A percentile compares a stretch with the other conserved stretches of the same genome.
phyloP scores from a whole-genome alignment of 176 grass and related monocot species.

The Carex scoparia region DNA sequence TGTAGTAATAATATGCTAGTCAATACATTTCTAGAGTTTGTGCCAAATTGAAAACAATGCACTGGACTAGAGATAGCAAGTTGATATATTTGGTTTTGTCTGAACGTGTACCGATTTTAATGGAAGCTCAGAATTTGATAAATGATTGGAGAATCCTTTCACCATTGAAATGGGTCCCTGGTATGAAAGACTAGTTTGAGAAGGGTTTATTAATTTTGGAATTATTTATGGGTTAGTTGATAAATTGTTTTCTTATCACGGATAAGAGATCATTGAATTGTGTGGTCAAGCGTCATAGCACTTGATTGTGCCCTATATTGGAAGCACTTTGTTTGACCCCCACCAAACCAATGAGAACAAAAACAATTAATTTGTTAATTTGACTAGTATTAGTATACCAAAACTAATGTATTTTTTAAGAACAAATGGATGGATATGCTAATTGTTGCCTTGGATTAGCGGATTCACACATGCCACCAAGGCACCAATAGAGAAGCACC shows the following conservation, averaged over 20 bases:
- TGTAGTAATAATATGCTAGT: too few relatives aligned
- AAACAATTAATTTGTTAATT: not conserved
- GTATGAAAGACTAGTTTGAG: not conserved
- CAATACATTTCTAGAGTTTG: too few relatives aligned
- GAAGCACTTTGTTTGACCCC: not conserved
- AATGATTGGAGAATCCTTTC: constrained; percentile 2
- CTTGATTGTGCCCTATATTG: not conserved
- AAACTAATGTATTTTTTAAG: not conserved
- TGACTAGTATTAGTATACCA: not conserved
- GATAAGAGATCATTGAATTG: not conserved
- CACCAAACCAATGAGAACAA: constrained; percentile 4
- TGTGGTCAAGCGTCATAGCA: not conserved
- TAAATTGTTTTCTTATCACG: constrained; percentile 1
- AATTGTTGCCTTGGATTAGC: not conserved
- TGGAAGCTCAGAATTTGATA: not conserved
- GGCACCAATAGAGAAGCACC: not conserved
- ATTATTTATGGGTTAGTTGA: not conserved
- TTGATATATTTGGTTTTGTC: not conserved
- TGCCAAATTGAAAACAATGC: not conserved
- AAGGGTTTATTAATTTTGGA: not conserved
- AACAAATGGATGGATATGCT: not conserved
- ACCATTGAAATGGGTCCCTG: not conserved
- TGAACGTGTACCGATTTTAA: not conserved
- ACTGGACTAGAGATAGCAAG: not conserved
- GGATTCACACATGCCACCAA: not conserved